Evolutionary conservation across 371 early-diverging fungal genomes (phyloP), one percentile per base, ranked within the genome.

Genomic region (Rhizopus delemar): DNA sequence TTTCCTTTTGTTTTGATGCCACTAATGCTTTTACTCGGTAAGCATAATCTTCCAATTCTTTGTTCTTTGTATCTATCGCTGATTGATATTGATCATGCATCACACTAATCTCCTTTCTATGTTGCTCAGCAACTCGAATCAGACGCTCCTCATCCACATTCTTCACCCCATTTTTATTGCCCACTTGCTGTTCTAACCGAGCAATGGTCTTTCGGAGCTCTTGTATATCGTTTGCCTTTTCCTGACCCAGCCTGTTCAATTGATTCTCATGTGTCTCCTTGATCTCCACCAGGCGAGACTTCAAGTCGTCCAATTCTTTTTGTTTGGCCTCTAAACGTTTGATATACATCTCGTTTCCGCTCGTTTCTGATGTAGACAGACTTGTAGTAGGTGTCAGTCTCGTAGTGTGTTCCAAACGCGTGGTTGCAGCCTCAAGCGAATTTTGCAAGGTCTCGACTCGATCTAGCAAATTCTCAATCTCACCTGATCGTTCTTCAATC

Each of bases 1-100:
- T 51, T 32, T 74, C 78, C 48, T 74, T 74, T 51, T 70, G 69
- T 32, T 65, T 69, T 7, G 73, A 48, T 29, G 73, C 68, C 2
- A 66, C 59, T 5, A 77, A 16, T 1, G 75, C 70, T 41, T 70
- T 77, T 16, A 77, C 60, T 7, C 78, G 68, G 51, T 74, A 77
- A 9, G 75, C 73, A 54, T 72, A 74, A 34, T 70, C 69, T 38
- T 74, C 78, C 28, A 77, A 41, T n/a, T 72, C 78, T 22, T 63
- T 49, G 48, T 74, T 67, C 55, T 77, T 77, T 5, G 52, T 41
- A 49, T 77, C 73, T 2, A 74, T 60, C 8, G 69, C 34, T 5
- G 49, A 28, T 35, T 77, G 78, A 32, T 72, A 77, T 51, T 77
- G 78, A 15, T 70, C 53, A 31, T 77, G 71, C 64, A 77, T 35